Conservation (phyloP, 768 basidiomycete species). For the Neoboletus magnificus region DNA sequence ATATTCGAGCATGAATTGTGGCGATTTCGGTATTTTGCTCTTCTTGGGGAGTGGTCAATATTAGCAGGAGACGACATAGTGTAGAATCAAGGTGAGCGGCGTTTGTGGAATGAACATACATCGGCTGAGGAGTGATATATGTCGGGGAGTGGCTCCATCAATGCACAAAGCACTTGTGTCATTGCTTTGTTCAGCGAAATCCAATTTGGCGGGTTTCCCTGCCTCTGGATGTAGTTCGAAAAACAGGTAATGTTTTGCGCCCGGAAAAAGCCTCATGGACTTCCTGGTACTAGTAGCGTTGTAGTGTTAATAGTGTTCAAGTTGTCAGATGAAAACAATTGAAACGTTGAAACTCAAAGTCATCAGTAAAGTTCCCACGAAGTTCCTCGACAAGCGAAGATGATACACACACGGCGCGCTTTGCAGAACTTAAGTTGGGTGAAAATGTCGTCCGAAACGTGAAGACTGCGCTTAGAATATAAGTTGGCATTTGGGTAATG, state of each 20-base stretch:
- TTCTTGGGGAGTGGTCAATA: not conserved
- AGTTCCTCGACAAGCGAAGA: not conserved
- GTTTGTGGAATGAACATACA: not conserved
- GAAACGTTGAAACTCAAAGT: not conserved
- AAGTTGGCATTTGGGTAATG: too few relatives aligned
- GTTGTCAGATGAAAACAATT: not conserved
- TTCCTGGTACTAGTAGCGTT: not conserved
- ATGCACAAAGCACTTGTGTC: slow-evolving; percentile 17
- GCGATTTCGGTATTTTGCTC: too few relatives aligned
- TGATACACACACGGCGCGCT: too few relatives aligned
- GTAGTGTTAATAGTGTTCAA: not conserved
- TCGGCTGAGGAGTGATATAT: not conserved
- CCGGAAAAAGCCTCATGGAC: too few relatives aligned
- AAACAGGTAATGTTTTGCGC: too few relatives aligned
- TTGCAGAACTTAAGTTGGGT: too few relatives aligned
- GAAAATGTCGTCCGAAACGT: too few relatives aligned
- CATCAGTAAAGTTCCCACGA: not conserved
- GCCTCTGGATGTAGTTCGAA: not conserved
- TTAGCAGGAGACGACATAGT: slow-evolving; percentile 6
- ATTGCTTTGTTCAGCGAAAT: slow-evolving; percentile 12
- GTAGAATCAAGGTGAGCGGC: slow-evolving; percentile 1
- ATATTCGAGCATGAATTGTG: not conserved
- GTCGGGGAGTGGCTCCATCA: slow-evolving; percentile 8
- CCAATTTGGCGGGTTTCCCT: not conserved
- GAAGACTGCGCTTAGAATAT: too few relatives aligned